A percentile compares a stretch with the other conserved stretches of the same genome.
phyloP scores from a whole-genome alignment of 2,329 filamentous ascomycete genomes.

The Aureobasidium sp. region DNA sequence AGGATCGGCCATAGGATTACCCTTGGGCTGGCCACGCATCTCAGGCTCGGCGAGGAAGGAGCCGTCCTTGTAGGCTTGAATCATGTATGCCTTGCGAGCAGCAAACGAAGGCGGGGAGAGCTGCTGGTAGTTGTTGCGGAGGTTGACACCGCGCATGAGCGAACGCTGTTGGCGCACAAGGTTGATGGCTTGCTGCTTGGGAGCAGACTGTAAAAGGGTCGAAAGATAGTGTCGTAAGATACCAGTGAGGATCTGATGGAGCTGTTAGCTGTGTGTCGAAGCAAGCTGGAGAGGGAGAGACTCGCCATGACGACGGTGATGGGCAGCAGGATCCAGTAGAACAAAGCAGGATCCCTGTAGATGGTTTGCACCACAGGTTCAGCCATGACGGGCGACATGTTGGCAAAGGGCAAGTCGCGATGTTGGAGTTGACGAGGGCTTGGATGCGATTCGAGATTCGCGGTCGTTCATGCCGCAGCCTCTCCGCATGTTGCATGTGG shows the following conservation, averaged over 20 bases:
- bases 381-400: conserved; percentile 56
- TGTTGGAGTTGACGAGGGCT: neutral
- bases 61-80: conserved; percentile 75
- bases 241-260: conserved; percentile 71
- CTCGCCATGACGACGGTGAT: conserved; percentile 93
- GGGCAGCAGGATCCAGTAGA: conserved; percentile 99
- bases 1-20: conserved; percentile 93
- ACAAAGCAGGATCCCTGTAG: conserved; percentile 94
- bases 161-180: conserved; percentile 78
- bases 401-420: neutral
- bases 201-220: conserved; percentile 76
- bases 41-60: conserved; percentile 86
- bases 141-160: conserved; percentile 74
- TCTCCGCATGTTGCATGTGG: neutral
- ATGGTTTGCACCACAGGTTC: conserved; percentile 87
- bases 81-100: conserved; percentile 70
- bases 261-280: conserved; percentile 18
- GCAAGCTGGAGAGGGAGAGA: neutral
- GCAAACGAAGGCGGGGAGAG: conserved; percentile 74
- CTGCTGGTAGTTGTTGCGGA: conserved; percentile 74
- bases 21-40: conserved; percentile 73
- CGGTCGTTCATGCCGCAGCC: neutral
- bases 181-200: conserved; percentile 71
- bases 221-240: conserved; percentile 94
- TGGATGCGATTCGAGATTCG: neutral